Conservation (phyloP, 2,329 filamentous ascomycete species). For the Trichoderma atrobrunneum region DNA sequence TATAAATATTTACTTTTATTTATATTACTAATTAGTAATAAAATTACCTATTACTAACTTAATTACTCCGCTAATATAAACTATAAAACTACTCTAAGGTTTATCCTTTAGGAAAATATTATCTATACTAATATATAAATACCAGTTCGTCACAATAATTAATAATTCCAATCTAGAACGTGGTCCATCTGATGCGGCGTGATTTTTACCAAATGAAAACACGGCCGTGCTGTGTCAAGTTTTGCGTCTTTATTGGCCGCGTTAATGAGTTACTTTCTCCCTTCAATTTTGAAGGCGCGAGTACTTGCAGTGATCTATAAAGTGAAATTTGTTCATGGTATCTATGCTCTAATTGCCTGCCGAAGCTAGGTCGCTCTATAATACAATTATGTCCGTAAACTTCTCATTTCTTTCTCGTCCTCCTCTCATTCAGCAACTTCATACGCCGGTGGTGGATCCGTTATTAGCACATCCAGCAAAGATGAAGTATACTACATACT, state of each 20-base stretch:
- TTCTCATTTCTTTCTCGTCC: neutral
- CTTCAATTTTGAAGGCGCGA: neutral
- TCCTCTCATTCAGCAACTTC: neutral
- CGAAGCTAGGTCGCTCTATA: neutral
- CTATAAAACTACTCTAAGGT: too few species aligned
- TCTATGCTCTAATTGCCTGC: neutral
- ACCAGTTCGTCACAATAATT: too few species aligned
- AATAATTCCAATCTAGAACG: neutral
- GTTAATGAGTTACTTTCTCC: neutral
- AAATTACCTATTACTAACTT: too few species aligned
- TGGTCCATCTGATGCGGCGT: neutral
- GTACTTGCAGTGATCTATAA: neutral
- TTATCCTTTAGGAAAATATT: too few species aligned
- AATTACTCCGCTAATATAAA: too few species aligned
- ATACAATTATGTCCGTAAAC: neutral
- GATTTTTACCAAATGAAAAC: neutral
- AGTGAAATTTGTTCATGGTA: neutral
- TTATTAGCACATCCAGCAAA: neutral
- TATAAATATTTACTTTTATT: too few species aligned
- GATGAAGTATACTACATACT: neutral
- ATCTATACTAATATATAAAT: too few species aligned
- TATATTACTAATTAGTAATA: too few species aligned
- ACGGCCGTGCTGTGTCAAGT: too few species aligned
- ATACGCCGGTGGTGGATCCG: neutral
- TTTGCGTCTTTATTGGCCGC: neutral